Evolutionary conservation across 495 filamentous ascomycete species (phyloP), one percentile per base, ranked within the genome.

Genomic region (Hapsidospora chrysogenum): DNA sequence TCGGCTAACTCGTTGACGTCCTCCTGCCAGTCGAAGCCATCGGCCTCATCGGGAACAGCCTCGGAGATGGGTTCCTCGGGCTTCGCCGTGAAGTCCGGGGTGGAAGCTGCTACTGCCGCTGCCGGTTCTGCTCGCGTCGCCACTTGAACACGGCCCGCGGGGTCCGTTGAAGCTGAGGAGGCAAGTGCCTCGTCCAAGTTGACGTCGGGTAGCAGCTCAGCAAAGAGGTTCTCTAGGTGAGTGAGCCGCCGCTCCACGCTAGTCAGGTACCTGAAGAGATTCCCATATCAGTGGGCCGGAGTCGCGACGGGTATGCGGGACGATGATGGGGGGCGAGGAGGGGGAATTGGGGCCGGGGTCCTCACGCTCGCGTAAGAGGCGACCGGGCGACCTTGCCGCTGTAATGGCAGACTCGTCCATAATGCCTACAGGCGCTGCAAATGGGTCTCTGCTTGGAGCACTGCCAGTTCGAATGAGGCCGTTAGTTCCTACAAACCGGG

Each of bases 21-120:
- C 35, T 68, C 63, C 2, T 60, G 56, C 63, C 63, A 68, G 38
- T 68, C 63, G 48, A 68, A 68, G 13, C 61, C 63, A 52, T 66
- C 62, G 9, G 62, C 60, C 42, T 63, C 60, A 29, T 60, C 57
- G 5, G 63, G 63, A 16, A 65, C 44, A 31, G 58, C 58, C 42
- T 65, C 61, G 1, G 31, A 31, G 19, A 57, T 54, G 10, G 56
- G 52, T 17, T 58, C 47, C 31, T 61, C 57, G 11, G 53, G 42
- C n/a, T 52, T 46, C 33, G 58, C 54, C n/a, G n/a, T n/a, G n/a
- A n/a, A n/a, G 18, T 46, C 45, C 33, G 60, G 56, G 17, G 50
- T 40, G 25, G 51, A 60, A 14, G 51, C 57, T n/a, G n/a, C n/a
- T n/a, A n/a, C n/a, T n/a, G n/a, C n/a, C n/a, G n/a, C n/a, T n/a